phyloP scores from a whole-genome alignment of 2,329 filamentous ascomycete genomes.

The Clarireedia monteithiana region DNA sequence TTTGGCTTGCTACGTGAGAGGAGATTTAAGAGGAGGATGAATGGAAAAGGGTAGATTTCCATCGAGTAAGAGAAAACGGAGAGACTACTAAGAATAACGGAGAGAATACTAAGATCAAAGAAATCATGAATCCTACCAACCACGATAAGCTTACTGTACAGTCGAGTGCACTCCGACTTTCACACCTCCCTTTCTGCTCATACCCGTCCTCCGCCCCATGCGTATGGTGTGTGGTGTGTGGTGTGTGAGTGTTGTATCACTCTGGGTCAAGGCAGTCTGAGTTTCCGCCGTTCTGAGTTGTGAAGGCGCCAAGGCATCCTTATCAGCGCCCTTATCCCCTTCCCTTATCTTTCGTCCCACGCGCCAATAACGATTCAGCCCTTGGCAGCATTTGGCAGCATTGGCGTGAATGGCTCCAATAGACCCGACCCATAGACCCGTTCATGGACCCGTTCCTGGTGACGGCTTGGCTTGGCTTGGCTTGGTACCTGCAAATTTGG shows the following conservation, averaged over 20 bases:
- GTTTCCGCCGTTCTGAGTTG: not conserved
- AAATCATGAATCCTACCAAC: not conserved
- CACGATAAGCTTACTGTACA: constrained; percentile 3
- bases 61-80: not conserved
- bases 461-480: no score
- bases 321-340: not conserved
- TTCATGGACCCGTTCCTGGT: not conserved
- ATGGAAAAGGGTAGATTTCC: not conserved
- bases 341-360: constrained; percentile 2
- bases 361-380: not conserved
- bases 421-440: not conserved
- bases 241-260: not conserved
- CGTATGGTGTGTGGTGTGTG: no score
- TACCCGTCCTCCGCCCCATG: not conserved
- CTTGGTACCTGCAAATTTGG: not conserved
- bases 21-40: not conserved
- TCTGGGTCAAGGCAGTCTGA: not conserved
- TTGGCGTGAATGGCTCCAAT: no score
- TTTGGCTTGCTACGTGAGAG: not conserved
- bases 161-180: not conserved
- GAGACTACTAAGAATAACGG: not conserved
- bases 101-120: not conserved
- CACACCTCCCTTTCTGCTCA: not conserved
- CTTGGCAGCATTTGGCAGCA: not conserved
- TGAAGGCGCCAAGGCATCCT: not conserved